Conservation (phyloP, 257 asterid species). For the Solanum tacnaense region DNA sequence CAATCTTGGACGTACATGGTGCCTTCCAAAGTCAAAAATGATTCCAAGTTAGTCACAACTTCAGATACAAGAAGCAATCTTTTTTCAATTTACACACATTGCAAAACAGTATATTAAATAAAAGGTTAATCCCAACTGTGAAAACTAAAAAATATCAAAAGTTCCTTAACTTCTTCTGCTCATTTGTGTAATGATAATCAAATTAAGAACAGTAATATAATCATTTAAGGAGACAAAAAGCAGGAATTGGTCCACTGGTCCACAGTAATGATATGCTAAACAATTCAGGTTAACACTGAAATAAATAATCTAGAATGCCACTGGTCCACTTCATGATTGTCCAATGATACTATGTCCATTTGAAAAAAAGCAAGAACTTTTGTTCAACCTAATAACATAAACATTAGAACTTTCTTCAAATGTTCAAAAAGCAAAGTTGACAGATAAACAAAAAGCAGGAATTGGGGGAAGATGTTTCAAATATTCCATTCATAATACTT, state of each 20-base stretch:
- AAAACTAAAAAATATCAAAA: not conserved
- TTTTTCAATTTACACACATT: not conserved
- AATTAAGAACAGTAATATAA: not conserved
- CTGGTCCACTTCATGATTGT: not conserved
- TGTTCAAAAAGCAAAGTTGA: not conserved
- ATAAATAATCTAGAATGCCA: not conserved
- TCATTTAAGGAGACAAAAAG: not conserved
- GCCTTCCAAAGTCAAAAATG: slow-evolving; percentile 30
- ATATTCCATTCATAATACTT: not conserved
- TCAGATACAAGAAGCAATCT: not conserved
- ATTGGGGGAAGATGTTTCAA: not conserved
- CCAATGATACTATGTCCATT: not conserved
- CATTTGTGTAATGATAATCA: not conserved
- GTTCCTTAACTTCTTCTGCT: not conserved
- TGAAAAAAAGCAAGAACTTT: not conserved
- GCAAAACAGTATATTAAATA: not conserved
- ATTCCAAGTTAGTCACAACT: not conserved
- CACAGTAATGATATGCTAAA: not conserved
- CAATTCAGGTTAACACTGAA: not conserved
- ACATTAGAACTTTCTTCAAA: not conserved
- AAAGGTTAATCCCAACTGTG: not conserved
- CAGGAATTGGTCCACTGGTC: not conserved
- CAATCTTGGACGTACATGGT: slow-evolving; percentile 54
- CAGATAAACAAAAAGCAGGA: not conserved
- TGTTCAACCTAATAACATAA: not conserved